Evolutionary conservation across 2,329 filamentous ascomycete species (phyloP).

Genomic region (Cladobotryum protrusum): DNA sequence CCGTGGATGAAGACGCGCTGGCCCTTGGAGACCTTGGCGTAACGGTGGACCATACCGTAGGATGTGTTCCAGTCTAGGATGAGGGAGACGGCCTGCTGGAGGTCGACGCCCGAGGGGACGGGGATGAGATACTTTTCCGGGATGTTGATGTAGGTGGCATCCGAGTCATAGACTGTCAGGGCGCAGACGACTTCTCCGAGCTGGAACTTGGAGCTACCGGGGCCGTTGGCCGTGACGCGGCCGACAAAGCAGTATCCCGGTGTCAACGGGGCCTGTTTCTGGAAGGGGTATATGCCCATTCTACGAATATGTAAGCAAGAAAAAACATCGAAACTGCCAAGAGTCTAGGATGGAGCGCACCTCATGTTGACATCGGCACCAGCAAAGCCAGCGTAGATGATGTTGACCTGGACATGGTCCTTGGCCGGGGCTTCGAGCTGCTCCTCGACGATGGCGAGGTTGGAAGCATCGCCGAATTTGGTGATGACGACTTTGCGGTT

Average conservation of each 20-base stretch:
- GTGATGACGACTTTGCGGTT: slow-evolving; percentile 40
- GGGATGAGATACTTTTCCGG: slow-evolving; percentile 39
- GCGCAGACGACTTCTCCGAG: slow-evolving; percentile 30
- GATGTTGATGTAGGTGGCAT: slow-evolving; percentile 41
- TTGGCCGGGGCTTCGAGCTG: slow-evolving; percentile 33
- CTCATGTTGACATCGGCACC: slow-evolving; percentile 45
- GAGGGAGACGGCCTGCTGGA: slow-evolving; percentile 35
- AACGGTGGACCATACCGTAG: slow-evolving; percentile 30
- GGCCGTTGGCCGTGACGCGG: slow-evolving; percentile 32
- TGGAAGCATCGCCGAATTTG: slow-evolving; percentile 34
- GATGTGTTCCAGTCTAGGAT: slow-evolving; percentile 41
- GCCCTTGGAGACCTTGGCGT: slow-evolving; percentile 34
- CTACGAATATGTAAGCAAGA: slow-evolving; percentile 14
- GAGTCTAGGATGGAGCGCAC: neutral
- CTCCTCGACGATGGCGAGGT: slow-evolving; percentile 27
- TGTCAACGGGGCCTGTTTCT: slow-evolving; percentile 39
- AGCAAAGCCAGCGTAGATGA: slow-evolving; percentile 41
- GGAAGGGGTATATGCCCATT: slow-evolving; percentile 39
- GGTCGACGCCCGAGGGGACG: slow-evolving; percentile 35
- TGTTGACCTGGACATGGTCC: slow-evolving; percentile 40
- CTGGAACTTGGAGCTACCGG: slow-evolving; percentile 24
- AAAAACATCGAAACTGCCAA: no score
- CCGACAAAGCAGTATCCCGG: slow-evolving; percentile 45
- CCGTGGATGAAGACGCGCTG: slow-evolving; percentile 46
- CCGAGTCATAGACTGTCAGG: slow-evolving; percentile 35